Evolutionary conservation across 1,139 yeast species (phyloP).

Genomic region (Blastobotrys capitulatus): DNA sequence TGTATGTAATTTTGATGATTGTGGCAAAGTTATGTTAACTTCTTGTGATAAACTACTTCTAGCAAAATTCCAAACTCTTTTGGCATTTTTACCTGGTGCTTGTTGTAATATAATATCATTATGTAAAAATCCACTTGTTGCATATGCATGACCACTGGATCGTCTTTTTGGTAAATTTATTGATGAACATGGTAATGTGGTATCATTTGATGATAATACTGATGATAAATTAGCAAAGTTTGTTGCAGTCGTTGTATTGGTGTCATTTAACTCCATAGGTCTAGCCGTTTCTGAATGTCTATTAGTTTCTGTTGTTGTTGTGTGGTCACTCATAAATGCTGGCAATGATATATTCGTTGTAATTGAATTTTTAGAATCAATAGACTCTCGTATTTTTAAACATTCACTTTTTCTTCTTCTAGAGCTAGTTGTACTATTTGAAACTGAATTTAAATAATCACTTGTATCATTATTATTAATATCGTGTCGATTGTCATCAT

Average conservation of each 20-base stretch:
- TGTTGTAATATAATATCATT: slow-evolving; percentile 1
- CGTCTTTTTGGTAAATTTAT: neutral
- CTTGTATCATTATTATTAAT: neutral
- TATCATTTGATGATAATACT: neutral
- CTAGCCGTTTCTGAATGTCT: neutral
- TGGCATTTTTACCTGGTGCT: slow-evolving; percentile 1
- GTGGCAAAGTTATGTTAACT: neutral
- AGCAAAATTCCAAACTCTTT: neutral
- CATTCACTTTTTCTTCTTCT: no score
- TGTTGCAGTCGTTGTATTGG: neutral
- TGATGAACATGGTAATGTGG: no score
- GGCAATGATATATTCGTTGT: neutral
- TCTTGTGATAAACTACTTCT: neutral
- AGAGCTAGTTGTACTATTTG: no score
- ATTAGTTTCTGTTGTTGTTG: neutral
- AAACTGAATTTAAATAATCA: neutral
- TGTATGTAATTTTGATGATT: neutral
- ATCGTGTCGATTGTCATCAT: no score
- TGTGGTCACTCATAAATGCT: neutral
- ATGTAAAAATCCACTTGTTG: neutral
- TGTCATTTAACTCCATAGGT: neutral
- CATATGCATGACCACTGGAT: neutral
- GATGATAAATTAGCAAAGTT: neutral
- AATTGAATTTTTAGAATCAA: neutral
- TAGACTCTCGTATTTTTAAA: neutral